These are phyloP conservation scores for Orbilia ellipsospora DNA, from an alignment of 2,329 filamentous ascomycete species.

Conservation along the genomic window DNA sequence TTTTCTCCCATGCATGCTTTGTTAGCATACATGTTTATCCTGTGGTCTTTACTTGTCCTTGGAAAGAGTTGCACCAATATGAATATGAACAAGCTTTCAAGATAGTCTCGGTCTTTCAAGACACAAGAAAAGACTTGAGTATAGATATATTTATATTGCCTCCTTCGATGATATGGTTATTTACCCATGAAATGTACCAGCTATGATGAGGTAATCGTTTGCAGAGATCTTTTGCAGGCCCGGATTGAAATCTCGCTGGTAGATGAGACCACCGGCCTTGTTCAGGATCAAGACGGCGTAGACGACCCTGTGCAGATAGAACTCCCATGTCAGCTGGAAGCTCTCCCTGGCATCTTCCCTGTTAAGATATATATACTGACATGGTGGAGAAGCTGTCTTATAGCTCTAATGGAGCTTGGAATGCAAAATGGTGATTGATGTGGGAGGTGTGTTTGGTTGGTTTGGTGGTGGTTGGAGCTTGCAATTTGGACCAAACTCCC, in stretches of 20 bases:
- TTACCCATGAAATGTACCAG: slow-evolving; percentile 95
- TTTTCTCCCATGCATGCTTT: not conserved
- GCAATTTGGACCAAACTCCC: not conserved
- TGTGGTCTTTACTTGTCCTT: too few relatives aligned
- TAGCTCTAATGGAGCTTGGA: not conserved
- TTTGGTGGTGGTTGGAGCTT: slow-evolving; percentile 8
- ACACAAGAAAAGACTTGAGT: too few relatives aligned
- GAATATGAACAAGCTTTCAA: too few relatives aligned
- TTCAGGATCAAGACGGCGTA: slow-evolving; percentile 97
- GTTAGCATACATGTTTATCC: too few relatives aligned
- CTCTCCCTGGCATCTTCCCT: not conserved
- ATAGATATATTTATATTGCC: too few relatives aligned
- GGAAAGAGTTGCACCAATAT: too few relatives aligned
- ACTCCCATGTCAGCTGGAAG: not conserved
- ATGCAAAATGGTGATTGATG: not conserved
- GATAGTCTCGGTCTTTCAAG: too few relatives aligned
- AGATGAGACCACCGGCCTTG: slow-evolving; percentile 96
- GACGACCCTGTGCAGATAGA: slow-evolving; percentile 75
- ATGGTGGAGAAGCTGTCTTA: slow-evolving; percentile 12
- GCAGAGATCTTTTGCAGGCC: slow-evolving; percentile 87
- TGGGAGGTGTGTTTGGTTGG: not conserved
- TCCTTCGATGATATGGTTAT: too few relatives aligned
- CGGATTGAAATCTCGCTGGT: slow-evolving; percentile 92
- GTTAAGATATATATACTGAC: not conserved
- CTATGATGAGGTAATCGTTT: slow-evolving; percentile 96